phyloP scores from a whole-genome alignment of 345 rosid genomes.

The Citrus sinensis region DVS_A1.0 CM039163.1:37940501-37941000 shows the following conservation, averaged over 20 bases:
- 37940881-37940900: slow-evolving; percentile 23
- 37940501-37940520: slow-evolving; percentile 19
- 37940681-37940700: slow-evolving; percentile 49
- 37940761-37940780: slow-evolving; percentile 9
- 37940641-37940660: slow-evolving; percentile 71
- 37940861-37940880: slow-evolving; percentile 37
- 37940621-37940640: slow-evolving; percentile 82
- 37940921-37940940: background rate
- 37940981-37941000: no score
- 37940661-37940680: slow-evolving; percentile 64
- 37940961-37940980: no score
- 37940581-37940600: slow-evolving; percentile 45
- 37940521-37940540: slow-evolving; percentile 21
- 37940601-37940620: slow-evolving; percentile 52
- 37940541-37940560: slow-evolving; percentile 37
- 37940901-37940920: background rate
- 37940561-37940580: slow-evolving; percentile 37
- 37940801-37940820: background rate
- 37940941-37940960: background rate
- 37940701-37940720: slow-evolving; percentile 85
- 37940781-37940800: background rate
- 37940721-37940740: slow-evolving; percentile 59
- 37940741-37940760: slow-evolving; percentile 61
- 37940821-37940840: slow-evolving; percentile 21
- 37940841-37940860: slow-evolving; percentile 61